Conservation (phyloP, 805 yeast genomes). For the Monosporozyma aquatica region DNA sequence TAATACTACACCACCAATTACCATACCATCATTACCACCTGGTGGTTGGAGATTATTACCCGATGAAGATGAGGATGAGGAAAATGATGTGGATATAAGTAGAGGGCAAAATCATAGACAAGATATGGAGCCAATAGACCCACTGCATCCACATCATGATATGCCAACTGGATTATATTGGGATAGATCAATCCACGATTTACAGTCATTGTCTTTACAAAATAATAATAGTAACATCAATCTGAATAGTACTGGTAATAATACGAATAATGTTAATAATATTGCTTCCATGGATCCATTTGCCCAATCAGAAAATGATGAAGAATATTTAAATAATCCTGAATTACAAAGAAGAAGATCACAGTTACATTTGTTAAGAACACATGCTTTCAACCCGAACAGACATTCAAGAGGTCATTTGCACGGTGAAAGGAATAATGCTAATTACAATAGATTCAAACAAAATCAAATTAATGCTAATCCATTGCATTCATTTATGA, state of each 20-base stretch:
- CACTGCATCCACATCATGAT: background rate
- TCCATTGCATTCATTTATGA: no score
- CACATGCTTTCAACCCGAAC: constrained; percentile 2
- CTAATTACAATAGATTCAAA: background rate
- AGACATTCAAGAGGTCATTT: background rate
- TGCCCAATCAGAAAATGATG: constrained; percentile 21
- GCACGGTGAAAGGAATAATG: background rate
- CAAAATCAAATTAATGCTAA: background rate
- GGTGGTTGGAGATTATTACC: constrained; percentile 30
- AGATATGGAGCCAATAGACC: background rate
- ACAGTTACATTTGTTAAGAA: constrained; percentile 20
- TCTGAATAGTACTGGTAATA: no score
- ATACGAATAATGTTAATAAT: no score
- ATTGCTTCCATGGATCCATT: no score
- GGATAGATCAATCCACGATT: constrained; percentile 28
- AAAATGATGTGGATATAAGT: constrained; percentile 1
- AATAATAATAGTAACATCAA: background rate
- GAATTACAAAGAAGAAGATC: constrained; percentile 29
- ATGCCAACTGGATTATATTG: constrained; percentile 21
- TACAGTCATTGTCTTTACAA: constrained; percentile 8
- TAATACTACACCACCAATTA: constrained; percentile 15
- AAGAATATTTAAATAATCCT: constrained; percentile 25
- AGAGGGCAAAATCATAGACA: no score
- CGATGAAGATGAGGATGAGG: constrained; percentile 13
- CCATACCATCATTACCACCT: constrained; percentile 25